Evolutionary conservation across 2,329 filamentous ascomycete genomes (phyloP).

Genomic region (Pseudocercospora crystallina): DNA sequence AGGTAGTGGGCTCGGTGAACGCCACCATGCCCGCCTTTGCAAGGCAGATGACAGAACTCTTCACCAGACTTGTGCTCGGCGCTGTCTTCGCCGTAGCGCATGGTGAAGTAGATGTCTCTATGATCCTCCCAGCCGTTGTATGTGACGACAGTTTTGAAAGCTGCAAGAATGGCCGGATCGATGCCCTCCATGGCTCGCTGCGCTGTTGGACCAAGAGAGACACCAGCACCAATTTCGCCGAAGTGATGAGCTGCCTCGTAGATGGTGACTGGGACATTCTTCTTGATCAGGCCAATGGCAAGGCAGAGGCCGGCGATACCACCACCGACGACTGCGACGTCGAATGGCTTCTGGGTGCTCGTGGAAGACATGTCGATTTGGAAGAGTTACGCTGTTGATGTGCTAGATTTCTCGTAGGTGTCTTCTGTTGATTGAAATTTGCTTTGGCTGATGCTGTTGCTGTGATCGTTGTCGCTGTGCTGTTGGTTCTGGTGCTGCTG

Average conservation of each 20-base stretch:
- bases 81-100: conserved; percentile 35
- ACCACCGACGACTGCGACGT: conserved; percentile 57
- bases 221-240: conserved; percentile 50
- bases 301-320: conserved; percentile 58
- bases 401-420: no score
- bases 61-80: conserved; percentile 28
- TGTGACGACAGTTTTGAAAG: conserved; percentile 43
- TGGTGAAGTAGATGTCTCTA: conserved; percentile 40
- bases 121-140: conserved; percentile 36
- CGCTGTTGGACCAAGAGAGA: conserved; percentile 56
- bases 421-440: no score
- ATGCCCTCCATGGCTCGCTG: conserved; percentile 55
- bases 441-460: no score
- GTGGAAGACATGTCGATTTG: not conserved
- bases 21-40: conserved; percentile 15
- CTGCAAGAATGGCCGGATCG: conserved; percentile 44
- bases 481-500: no score
- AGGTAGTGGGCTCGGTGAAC: conserved; percentile 52
- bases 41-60: conserved; percentile 26
- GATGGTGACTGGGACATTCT: conserved; percentile 42
- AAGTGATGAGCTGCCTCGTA: conserved; percentile 48
- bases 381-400: no score
- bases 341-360: not conserved
- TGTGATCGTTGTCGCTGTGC: no score
- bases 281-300: conserved; percentile 51